Base-by-base conservation (phyloP, 306 rosid species). In the Vigna unguiculata region DNA sequence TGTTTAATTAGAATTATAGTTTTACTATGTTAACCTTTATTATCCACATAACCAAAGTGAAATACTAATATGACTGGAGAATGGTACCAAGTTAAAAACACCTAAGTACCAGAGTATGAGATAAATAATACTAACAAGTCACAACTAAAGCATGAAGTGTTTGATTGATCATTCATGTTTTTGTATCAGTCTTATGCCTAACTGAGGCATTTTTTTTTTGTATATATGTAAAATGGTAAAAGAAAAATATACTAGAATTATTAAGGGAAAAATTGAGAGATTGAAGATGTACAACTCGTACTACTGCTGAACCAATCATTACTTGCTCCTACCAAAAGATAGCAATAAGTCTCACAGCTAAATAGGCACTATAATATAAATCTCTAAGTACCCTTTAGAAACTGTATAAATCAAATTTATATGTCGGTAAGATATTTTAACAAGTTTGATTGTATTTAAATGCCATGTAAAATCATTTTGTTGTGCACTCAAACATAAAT, bases 281-380 rank as follows among this genome's bases (percentile, higher is more conserved):
- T n/a, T n/a, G n/a, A n/a, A n/a, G n/a, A n/a, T n/a, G n/a, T 36
- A 86, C 70, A 0, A 97, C 99, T 24, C 99, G 89, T 57, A 95
- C 88, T 83, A 87, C 90, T 7, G 93, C 97, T 30, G 91, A 86
- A 57, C 99, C 99, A 85, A 92, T 91, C 63, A 85, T 9, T 80
- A 85, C 52, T 87, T 86, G 93, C 47, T 95, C 97, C 99, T 95
- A 59, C 15, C 11, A 80, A 85, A 79, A 86, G 62, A 85, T 46
- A 80, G 40, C 57, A 79, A 34, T 65, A 71, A 76, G 71, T 75
- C 57, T 61, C n/a, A n/a, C n/a, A 40, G 13, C 13, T 9, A 45
- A 65, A 22, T 17, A 58, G 40, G 19, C 28, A 68, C 28, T 41
- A 53, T 43, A 46, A 16, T 21, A 12, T 5, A 48, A 80, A 14